Evolutionary conservation across 1,139 yeast species (phyloP), one percentile per base, ranked within the genome.

Genomic region (Kluyveromyces sp.): DNA sequence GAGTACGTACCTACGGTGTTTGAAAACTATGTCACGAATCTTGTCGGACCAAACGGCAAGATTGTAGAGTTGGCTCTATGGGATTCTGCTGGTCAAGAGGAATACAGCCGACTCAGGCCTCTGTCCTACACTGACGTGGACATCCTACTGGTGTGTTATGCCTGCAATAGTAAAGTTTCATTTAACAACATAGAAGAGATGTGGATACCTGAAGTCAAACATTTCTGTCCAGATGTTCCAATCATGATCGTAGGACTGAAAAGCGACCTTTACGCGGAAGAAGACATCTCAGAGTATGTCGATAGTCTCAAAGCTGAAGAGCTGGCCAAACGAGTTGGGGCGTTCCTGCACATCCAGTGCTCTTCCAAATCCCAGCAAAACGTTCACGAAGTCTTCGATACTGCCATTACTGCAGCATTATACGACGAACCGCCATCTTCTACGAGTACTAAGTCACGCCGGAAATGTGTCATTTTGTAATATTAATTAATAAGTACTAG

Each of bases 31-130:
- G 78, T 84, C 20, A 77, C 88, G 9, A 76, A 77, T 41, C 77
- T 84, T 3, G 62, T 65, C 35, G 72, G 80, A 0, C 80, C 86
- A 1, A 66, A 67, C 42, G 56, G 58, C 7, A 49, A 54, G 44
- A 41, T 72, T 71, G 74, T 81, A 46, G 94, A 78, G 65, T 69
- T 86, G 57, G 92, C 84, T 22, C 65, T 86, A 37, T 85, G 95
- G 94, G 97, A 89, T 63, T 87, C 96, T 0, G 96, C 96, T 0
- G 95, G 96, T 3, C 95, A 87, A 64, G 95, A 87, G 64, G 95
- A 86, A 61, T 87, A 86, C 61, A 94, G 84, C 61, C 66, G 96
- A 46, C 68, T 87, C 48, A 70, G 96, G 52, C 94, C 95, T 8
- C 69, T 88, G 45, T 77, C 86, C 47, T 88, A 88, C 60, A 88